phyloP scores from a whole-genome alignment of 2,329 filamentous ascomycete species.

The Talaromyces sp. region DNA sequence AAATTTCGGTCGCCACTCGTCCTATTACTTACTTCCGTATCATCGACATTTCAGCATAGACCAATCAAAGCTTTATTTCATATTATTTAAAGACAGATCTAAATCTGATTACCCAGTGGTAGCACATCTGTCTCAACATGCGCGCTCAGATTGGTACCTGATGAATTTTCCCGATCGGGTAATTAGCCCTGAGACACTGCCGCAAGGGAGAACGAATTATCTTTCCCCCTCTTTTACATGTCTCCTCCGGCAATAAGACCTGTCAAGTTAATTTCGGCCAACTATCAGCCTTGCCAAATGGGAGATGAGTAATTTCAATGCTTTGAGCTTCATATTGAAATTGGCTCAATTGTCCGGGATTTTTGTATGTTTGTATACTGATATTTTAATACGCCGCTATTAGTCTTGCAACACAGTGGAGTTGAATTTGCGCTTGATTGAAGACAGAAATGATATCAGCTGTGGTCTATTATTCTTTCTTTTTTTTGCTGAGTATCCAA shows the following conservation, averaged over 20 bases:
- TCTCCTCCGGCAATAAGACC: not conserved
- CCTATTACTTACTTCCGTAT: not conserved
- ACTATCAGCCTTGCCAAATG: not conserved
- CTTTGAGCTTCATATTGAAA: not conserved
- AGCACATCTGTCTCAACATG: slow-evolving; percentile 2
- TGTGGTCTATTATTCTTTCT: not conserved
- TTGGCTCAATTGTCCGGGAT: too few species aligned
- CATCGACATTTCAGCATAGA: not conserved
- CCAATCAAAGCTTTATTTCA: not conserved
- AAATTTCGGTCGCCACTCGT: not conserved
- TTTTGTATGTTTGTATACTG: not conserved
- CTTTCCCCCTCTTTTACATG: not conserved
- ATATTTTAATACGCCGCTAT: not conserved
- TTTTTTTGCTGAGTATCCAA: not conserved
- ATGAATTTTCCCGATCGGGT: not conserved
- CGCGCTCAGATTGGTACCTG: slow-evolving; percentile 9
- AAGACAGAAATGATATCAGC: not conserved
- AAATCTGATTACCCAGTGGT: not conserved
- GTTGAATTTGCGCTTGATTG: not conserved
- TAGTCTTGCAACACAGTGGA: not conserved
- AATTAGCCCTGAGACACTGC: slow-evolving; percentile 11
- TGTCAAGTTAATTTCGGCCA: not conserved
- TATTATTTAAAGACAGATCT: not conserved
- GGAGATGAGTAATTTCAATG: not conserved
- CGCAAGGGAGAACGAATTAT: slow-evolving; percentile 7